A percentile compares a stretch with the other conserved stretches of the same genome.
These are phyloP conservation scores for Leishmania aethiopica DNA, from an alignment of 208 protist genomes.

Conservation along the genomic window DNA sequence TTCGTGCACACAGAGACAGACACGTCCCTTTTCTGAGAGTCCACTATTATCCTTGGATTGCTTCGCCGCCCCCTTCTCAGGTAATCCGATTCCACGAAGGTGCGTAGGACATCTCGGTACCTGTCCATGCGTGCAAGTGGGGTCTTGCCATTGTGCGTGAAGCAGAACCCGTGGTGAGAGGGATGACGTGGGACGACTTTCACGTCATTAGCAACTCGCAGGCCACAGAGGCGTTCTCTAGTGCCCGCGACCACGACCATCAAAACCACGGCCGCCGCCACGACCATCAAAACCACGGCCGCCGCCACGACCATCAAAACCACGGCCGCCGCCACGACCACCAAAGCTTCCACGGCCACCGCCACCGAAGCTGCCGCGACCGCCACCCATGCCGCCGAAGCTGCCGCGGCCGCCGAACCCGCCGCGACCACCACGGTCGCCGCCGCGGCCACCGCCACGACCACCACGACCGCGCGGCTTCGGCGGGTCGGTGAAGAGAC, in stretches of 20 bases:
- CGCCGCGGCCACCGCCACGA: conserved; percentile 55
- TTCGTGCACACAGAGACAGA: background rate
- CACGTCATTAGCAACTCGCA: background rate
- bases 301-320: conserved; percentile 36
- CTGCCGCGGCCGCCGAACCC: conserved; percentile 38
- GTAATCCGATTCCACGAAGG: background rate
- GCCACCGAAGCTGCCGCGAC: conserved; percentile 24
- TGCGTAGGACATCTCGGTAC: background rate
- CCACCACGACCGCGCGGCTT: conserved; percentile 88
- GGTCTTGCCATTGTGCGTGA: conserved; percentile 5
- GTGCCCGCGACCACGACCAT: conserved; percentile 23
- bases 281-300: conserved; percentile 31
- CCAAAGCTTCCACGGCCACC: conserved; percentile 29
- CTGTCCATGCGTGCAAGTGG: background rate
- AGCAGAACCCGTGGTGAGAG: conserved; percentile 7
- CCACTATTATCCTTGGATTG: background rate
- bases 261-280: conserved; percentile 44
- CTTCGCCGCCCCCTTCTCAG: background rate
- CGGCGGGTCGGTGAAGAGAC: conserved; percentile 86
- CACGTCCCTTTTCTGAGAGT: background rate
- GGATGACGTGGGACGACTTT: background rate
- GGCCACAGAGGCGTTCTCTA: conserved; percentile 13
- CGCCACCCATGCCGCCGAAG: conserved; percentile 49
- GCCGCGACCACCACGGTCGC: conserved; percentile 41
- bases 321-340: conserved; percentile 44